phyloP scores from a whole-genome alignment of 306 rosid species.

The Vicia faba region DNA sequence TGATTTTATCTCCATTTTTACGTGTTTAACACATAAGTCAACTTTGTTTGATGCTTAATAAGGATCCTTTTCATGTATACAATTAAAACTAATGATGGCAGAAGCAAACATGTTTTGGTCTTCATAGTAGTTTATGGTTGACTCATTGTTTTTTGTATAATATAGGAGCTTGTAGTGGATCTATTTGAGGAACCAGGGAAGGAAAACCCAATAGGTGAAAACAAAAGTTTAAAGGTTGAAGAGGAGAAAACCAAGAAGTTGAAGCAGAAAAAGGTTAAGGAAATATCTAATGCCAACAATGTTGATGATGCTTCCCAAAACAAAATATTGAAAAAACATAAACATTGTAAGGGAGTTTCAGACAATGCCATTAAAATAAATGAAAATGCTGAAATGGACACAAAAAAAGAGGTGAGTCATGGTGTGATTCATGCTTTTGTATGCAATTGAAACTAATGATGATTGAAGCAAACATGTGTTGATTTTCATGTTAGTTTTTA shows the following conservation, averaged over 20 bases:
- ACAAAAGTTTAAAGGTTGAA: not conserved
- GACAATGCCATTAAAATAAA: no score
- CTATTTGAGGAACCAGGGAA: slow-evolving; percentile 36
- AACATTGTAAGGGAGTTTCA: no score
- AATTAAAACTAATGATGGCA: slow-evolving; percentile 3
- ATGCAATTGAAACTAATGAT: slow-evolving; percentile 3
- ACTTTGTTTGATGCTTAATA: slow-evolving; percentile 16
- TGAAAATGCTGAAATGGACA: no score
- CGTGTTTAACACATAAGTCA: not conserved
- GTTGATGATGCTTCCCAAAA: slow-evolving; percentile 26
- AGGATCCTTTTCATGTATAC: not conserved
- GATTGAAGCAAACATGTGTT: slow-evolving; percentile 2
- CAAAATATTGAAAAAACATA: no score
- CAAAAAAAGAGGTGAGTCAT: no score
- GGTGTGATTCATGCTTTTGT: not conserved
- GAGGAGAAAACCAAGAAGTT: slow-evolving; percentile 34
- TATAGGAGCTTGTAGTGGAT: slow-evolving; percentile 37
- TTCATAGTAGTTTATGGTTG: not conserved
- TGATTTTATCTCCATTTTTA: not conserved
- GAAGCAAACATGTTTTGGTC: slow-evolving; percentile 3
- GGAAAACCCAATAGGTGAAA: slow-evolving; percentile 52
- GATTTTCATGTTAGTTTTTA: not conserved
- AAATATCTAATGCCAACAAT: slow-evolving; percentile 53
- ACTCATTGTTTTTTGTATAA: not conserved
- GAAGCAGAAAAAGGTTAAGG: slow-evolving; percentile 56